Base-by-base conservation (phyloP, 73 alveolate species). In the Effrenium voratum region DNA sequence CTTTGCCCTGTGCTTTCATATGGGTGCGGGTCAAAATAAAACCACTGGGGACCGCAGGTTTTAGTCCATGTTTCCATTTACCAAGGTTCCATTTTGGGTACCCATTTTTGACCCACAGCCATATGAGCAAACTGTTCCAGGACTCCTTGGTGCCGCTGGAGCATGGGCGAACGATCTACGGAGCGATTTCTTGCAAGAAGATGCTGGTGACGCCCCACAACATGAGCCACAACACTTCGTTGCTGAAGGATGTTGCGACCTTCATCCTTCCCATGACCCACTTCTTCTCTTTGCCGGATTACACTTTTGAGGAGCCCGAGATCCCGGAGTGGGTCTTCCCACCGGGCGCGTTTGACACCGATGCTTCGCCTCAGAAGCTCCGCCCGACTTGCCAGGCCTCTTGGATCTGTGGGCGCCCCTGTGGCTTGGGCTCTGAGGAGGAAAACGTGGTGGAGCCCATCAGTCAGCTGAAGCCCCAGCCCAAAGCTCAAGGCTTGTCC, bases 231-330 rank as follows among this genome's bases (percentile, higher is more conserved):
- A 91, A 91, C 91, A 47, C 98, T 12, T 72, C 91, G 49, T 41
- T 91, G 55, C 34, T 91, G 91, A 15, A 44, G 63, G 91, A 91
- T 55, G 91, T 90, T 44, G 97, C 75, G 32, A 90, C 86, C 46
- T 92, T 92, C 75, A 75, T 92, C 66, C 34, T 92, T 50, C 98
- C 98, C 32, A 92, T 92, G 98, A 92, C 98, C 81, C 80, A 68
- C 13, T 92, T 92, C 66, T 92, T 92, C 63, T 34, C 98, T 15
- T 79, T 92, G 66, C 98, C 98, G 24, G 98, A 92, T 47, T 92
- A 92, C 75, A 83, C 98, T 24, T 92, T 92, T 77, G 98, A 92
- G 38, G 66, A 92, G 8, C 68, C 75, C 26, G 43, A 75, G 40
- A 80, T 82, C 75, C 92, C 92, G 28, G 50, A 49, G 52, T 82